These are phyloP conservation scores for Monosporascus sp. DNA, from an alignment of 2,329 filamentous ascomycete genomes.

Conservation along the genomic window DNA sequence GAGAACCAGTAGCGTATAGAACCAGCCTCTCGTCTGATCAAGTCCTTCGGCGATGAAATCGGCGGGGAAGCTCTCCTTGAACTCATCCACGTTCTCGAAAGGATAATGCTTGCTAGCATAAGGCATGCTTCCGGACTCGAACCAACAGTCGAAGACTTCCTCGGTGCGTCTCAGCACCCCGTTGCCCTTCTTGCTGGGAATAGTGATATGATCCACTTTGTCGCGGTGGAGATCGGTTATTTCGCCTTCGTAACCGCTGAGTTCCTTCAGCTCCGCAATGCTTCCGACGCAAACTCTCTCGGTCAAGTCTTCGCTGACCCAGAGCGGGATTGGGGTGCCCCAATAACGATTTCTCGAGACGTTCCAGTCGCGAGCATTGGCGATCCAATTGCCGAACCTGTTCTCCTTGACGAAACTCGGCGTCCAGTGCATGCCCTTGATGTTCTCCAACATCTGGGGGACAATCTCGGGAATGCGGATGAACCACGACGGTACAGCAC, in stretches of 20 bases:
- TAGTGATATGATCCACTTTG: constrained; percentile 90
- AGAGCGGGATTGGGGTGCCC: constrained; percentile 88
- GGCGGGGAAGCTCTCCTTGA: constrained; percentile 77
- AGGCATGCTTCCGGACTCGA: constrained; percentile 93
- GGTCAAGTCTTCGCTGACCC: constrained; percentile 84
- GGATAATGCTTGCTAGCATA: constrained; percentile 89
- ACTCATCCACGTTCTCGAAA: constrained; percentile 80
- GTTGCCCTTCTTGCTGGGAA: constrained; percentile 83
- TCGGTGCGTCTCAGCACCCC: constrained; percentile 74
- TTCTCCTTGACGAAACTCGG: constrained; percentile 86
- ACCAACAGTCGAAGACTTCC: constrained; percentile 96
- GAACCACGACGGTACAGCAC: constrained; percentile 91
- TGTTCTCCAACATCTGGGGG: constrained; percentile 84
- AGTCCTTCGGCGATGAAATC: constrained; percentile 93
- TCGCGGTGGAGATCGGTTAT: constrained; percentile 85
- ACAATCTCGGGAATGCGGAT: constrained; percentile 80
- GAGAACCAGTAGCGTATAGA: constrained; percentile 86
- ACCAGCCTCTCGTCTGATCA: constrained; percentile 95
- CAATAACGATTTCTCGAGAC: constrained; percentile 91
- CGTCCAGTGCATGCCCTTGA: constrained; percentile 87
- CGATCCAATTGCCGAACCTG: constrained; percentile 87
- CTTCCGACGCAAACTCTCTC: constrained; percentile 85
- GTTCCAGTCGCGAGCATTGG: constrained; percentile 90
- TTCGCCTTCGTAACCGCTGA: constrained; percentile 82
- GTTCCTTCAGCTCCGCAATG: constrained; percentile 72